Percentiles rank a stretch among this genome's conserved stretches.
These are phyloP conservation scores for Closterium sp. DNA, from an alignment of 139 green algal species.

Conservation along the genomic window DNA sequence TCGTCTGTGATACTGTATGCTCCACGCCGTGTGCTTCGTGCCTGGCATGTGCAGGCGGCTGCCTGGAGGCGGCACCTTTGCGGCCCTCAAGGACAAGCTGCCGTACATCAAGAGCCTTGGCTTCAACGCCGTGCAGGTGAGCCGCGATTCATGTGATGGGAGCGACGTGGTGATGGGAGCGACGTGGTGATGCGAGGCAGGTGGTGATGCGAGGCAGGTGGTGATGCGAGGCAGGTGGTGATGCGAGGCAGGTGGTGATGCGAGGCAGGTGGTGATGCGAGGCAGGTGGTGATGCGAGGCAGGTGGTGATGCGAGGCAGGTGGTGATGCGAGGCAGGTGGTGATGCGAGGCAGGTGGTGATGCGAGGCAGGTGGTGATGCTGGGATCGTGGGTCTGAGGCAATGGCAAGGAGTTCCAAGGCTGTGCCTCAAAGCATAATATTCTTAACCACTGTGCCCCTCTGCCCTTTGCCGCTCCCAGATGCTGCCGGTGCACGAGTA, in stretches of 20 bases:
- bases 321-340: background rate
- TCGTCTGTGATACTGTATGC: background rate
- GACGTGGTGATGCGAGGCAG: background rate
- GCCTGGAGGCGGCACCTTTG: conserved; percentile 27
- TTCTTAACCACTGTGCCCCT: background rate
- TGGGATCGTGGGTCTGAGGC: background rate
- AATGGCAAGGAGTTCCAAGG: background rate
- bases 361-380: background rate
- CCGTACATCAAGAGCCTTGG: conserved; percentile 47
- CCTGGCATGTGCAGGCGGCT: background rate
- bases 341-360: background rate
- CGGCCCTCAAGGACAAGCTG: conserved; percentile 26
- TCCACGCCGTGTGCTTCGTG: background rate
- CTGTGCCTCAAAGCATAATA: background rate
- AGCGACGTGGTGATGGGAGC: background rate
- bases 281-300: background rate
- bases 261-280: background rate
- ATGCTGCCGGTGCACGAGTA: conserved; percentile 67
- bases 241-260: background rate
- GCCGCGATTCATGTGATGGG: background rate
- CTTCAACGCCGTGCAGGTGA: conserved; percentile 52
- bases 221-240: background rate
- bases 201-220: background rate
- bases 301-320: background rate
- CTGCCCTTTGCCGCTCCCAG: conserved; percentile 36